These are phyloP conservation scores for apple (Malus domestica) DNA, from an alignment of 306 rosid genomes.

Conservation along the genomic window ASM211411v1 NC_041794.1:37163001-37163500, in stretches of 20 bases:
- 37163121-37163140: constrained; percentile 69
- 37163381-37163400: too few species aligned
- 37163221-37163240: background rate
- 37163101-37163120: constrained; percentile 80
- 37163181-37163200: constrained; percentile 63
- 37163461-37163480: constrained; percentile 70
- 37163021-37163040: background rate
- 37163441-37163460: constrained; percentile 49
- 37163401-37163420: background rate
- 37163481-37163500: constrained; percentile 60
- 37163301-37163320: too few species aligned
- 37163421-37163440: background rate
- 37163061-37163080: background rate
- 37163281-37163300: too few species aligned
- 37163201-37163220: constrained; percentile 84
- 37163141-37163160: constrained; percentile 65
- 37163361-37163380: too few species aligned
- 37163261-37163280: too few species aligned
- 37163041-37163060: background rate
- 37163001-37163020: too few species aligned
- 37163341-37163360: too few species aligned
- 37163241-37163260: background rate
- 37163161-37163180: constrained; percentile 55
- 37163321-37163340: too few species aligned
- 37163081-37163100: background rate